phyloP scores from a whole-genome alignment of 768 basidiomycete genomes.

The Galerina marginata region DNA sequence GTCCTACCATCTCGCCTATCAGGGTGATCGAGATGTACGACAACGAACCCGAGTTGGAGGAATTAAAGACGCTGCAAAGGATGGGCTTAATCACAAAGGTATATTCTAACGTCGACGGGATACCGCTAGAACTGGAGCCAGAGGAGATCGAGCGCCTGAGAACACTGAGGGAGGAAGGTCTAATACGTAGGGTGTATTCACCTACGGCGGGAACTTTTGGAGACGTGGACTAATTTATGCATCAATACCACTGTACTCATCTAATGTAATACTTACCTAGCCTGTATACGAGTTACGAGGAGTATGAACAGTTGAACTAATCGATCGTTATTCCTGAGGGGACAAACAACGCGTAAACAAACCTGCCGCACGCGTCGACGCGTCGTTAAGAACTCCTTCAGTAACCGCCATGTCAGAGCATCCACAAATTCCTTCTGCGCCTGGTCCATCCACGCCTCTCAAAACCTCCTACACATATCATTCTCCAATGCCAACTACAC shows the following conservation, averaged over 20 bases:
- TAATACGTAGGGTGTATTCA: conserved; percentile 21
- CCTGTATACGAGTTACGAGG: too few relatives aligned
- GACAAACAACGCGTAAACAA: conserved; percentile 5
- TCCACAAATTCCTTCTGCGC: conserved; percentile 57
- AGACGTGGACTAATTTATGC: conserved; percentile 6
- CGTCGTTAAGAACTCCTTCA: not conserved
- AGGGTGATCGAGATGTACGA: conserved; percentile 23
- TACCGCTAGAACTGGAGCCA: conserved; percentile 13
- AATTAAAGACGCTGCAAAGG: conserved; percentile 18
- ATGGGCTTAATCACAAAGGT: conserved; percentile 25
- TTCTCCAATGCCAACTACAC: conserved; percentile 68
- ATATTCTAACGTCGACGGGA: conserved; percentile 16
- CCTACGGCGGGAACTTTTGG: conserved; percentile 22
- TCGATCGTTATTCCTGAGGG: too few relatives aligned
- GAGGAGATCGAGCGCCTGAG: conserved; percentile 19
- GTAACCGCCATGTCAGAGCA: conserved; percentile 1
- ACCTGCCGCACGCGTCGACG: not conserved
- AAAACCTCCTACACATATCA: conserved; percentile 80
- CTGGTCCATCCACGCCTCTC: conserved; percentile 61
- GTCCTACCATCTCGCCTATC: conserved; percentile 2
- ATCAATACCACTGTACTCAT: not conserved
- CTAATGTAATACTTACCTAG: too few relatives aligned
- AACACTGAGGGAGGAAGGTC: conserved; percentile 17
- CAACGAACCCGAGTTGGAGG: conserved; percentile 11
- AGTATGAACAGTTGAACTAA: too few relatives aligned